Evolutionary conservation across 75 land plant species (phyloP).

Genomic region (Picea sitchensis): DNA sequence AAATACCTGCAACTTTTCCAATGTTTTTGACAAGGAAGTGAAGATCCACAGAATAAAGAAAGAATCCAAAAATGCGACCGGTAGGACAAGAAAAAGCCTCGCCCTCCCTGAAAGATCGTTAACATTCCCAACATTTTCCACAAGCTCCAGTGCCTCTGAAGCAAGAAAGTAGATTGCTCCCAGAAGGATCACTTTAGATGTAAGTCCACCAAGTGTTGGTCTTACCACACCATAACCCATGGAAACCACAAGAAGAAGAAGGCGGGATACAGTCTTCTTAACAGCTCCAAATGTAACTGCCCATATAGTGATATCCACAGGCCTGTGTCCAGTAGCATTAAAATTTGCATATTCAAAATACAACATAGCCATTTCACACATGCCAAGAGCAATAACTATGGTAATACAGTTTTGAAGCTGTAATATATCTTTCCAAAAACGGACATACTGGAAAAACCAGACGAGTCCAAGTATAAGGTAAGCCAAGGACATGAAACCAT

Average conservation of each 20-base stretch:
- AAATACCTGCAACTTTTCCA: slow-evolving; percentile 52
- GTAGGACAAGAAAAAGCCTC: slow-evolving; percentile 41
- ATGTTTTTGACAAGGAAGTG: slow-evolving; percentile 36
- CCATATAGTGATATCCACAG: slow-evolving; percentile 47
- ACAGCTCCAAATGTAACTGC: slow-evolving; percentile 51
- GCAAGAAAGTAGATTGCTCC: slow-evolving; percentile 36
- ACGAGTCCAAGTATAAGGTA: slow-evolving; percentile 40
- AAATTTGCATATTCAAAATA: slow-evolving; percentile 52
- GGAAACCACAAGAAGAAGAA: slow-evolving; percentile 44
- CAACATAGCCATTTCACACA: slow-evolving; percentile 54
- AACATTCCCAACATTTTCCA: slow-evolving; percentile 43
- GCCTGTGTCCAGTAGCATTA: slow-evolving; percentile 41
- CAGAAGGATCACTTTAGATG: slow-evolving; percentile 28
- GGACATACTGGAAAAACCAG: slow-evolving; percentile 44
- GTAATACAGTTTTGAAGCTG: slow-evolving; percentile 52
- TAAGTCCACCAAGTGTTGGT: slow-evolving; percentile 39
- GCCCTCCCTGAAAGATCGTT: slow-evolving; percentile 36
- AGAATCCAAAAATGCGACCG: slow-evolving; percentile 48
- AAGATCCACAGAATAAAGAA: slow-evolving; percentile 53
- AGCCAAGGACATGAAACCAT: slow-evolving; percentile 44
- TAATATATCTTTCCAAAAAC: slow-evolving; percentile 37
- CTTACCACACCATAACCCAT: slow-evolving; percentile 57
- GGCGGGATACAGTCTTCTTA: slow-evolving; percentile 48
- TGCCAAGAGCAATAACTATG: slow-evolving; percentile 43
- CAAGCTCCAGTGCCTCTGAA: slow-evolving; percentile 38